A percentile compares a stretch with the other conserved stretches of the same genome.
Evolutionary conservation across 2,329 filamentous ascomycete species (phyloP).

Genomic region (Fusarium musae): DNA sequence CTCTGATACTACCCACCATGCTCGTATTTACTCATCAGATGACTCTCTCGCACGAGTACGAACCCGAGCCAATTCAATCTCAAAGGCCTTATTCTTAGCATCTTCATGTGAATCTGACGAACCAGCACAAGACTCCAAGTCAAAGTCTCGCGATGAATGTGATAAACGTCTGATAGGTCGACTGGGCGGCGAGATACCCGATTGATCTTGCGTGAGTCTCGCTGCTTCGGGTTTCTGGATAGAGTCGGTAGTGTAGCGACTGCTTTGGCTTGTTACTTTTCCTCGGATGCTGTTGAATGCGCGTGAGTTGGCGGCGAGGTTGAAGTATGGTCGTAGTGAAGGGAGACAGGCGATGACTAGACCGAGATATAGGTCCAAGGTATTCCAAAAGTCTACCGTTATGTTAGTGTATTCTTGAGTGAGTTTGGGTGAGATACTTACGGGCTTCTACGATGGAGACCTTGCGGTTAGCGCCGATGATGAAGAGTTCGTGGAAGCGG

Average conservation of each 20-base stretch:
- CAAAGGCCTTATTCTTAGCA: neutral
- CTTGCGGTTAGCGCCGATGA: neutral
- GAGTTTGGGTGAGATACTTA: neutral
- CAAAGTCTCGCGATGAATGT: neutral
- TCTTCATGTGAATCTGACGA: neutral
- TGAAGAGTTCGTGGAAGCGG: constrained; percentile 16
- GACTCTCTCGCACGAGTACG: neutral
- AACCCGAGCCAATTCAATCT: neutral
- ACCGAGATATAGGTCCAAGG: constrained; percentile 16
- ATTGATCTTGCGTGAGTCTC: neutral
- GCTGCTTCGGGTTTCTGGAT: neutral
- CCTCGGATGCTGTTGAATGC: neutral
- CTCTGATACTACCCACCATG: rapidly evolving
- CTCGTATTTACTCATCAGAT: neutral
- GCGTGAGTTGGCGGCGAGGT: constrained; percentile 23
- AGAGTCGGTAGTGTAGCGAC: neutral
- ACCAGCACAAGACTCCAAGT: neutral
- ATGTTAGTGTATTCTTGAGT: rapidly evolving
- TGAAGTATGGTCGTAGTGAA: constrained; percentile 24
- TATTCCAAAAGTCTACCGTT: constrained; percentile 13
- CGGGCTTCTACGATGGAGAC: neutral
- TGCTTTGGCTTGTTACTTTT: neutral
- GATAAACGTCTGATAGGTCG: neutral
- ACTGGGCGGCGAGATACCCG: neutral
- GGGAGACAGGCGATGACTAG: constrained; percentile 24